Percentiles rank a stretch among this genome's conserved stretches.
These are phyloP conservation scores for Capsicum rhomboideum DNA, from an alignment of 257 asterid genomes.

Conservation along the genomic window DNA sequence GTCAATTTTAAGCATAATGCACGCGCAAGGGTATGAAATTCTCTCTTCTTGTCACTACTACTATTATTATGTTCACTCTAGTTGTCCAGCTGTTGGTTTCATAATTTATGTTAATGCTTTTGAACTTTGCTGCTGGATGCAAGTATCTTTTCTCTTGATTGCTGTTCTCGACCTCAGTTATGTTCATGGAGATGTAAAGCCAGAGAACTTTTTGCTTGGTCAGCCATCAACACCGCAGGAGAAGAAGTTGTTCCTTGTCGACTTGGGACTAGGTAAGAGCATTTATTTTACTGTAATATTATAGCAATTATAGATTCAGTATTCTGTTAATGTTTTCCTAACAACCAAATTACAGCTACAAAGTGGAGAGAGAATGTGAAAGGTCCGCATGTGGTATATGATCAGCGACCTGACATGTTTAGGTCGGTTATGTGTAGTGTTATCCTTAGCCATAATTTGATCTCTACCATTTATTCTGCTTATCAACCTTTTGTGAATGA, in stretches of 20 bases:
- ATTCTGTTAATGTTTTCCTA: neutral
- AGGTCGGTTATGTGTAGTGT: slow-evolving; percentile 17
- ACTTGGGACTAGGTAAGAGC: slow-evolving; percentile 36
- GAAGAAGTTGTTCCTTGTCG: slow-evolving; percentile 47
- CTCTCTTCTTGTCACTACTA: neutral
- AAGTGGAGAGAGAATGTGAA: slow-evolving; percentile 34
- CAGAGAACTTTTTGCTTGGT: slow-evolving; percentile 44
- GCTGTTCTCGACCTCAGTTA: slow-evolving; percentile 12
- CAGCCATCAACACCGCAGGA: slow-evolving; percentile 34
- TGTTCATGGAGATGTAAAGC: slow-evolving; percentile 49
- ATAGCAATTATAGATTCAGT: neutral
- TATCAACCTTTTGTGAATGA: neutral
- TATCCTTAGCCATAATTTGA: neutral
- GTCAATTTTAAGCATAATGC: slow-evolving; percentile 38
- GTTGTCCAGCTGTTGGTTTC: neutral
- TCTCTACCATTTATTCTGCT: neutral
- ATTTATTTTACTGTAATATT: neutral
- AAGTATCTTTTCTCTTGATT: neutral
- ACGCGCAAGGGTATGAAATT: slow-evolving; percentile 25
- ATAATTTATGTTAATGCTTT: neutral
- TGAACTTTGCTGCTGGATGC: neutral
- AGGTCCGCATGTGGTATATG: slow-evolving; percentile 35
- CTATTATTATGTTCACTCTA: neutral
- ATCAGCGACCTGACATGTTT: slow-evolving; percentile 42
- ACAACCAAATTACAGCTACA: slow-evolving; percentile 23